Conservation (phyloP, 306 rosid genomes). For the Fagus sylvatica region DNA sequence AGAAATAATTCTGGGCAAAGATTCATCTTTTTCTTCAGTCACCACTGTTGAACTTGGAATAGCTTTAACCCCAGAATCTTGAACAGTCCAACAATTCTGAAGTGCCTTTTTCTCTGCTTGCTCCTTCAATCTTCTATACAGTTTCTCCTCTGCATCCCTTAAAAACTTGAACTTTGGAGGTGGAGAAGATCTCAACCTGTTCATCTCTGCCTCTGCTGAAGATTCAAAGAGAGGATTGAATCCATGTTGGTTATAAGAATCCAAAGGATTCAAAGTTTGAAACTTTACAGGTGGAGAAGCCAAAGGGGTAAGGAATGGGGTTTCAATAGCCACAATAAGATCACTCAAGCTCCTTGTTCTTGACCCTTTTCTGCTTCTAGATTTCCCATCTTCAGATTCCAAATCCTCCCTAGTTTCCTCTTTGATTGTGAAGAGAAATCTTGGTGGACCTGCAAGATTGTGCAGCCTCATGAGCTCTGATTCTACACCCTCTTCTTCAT, state of each 20-base stretch:
- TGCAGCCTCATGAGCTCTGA: slow-evolving; percentile 87
- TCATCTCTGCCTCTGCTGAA: slow-evolving; percentile 49
- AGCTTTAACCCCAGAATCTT: slow-evolving; percentile 28
- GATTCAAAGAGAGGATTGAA: slow-evolving; percentile 88
- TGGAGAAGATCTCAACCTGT: slow-evolving; percentile 69
- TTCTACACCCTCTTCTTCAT: slow-evolving; percentile 65
- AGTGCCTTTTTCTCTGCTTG: slow-evolving; percentile 53
- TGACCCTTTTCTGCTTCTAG: slow-evolving; percentile 65
- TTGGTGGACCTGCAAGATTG: slow-evolving; percentile 81
- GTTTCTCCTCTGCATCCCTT: slow-evolving; percentile 89
- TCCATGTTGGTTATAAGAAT: slow-evolving; percentile 58
- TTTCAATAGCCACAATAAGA: slow-evolving; percentile 43
- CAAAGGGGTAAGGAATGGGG: slow-evolving; percentile 50
- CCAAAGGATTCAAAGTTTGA: slow-evolving; percentile 46
- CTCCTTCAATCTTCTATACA: slow-evolving; percentile 60
- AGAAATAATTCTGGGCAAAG: slow-evolving; percentile 34
- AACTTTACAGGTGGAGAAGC: slow-evolving; percentile 59
- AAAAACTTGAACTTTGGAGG: slow-evolving; percentile 84
- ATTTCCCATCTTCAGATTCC: slow-evolving; percentile 80
- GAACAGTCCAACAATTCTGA: slow-evolving; percentile 29
- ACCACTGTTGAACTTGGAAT: slow-evolving; percentile 12
- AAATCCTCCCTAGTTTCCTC: slow-evolving; percentile 90
- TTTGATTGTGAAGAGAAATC: slow-evolving; percentile 84
- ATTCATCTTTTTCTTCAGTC: slow-evolving; percentile 37
- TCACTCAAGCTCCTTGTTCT: slow-evolving; percentile 75